Conservation (phyloP, 371 early-diverging fungal genomes). For the Actinomucor elegans region DNA sequence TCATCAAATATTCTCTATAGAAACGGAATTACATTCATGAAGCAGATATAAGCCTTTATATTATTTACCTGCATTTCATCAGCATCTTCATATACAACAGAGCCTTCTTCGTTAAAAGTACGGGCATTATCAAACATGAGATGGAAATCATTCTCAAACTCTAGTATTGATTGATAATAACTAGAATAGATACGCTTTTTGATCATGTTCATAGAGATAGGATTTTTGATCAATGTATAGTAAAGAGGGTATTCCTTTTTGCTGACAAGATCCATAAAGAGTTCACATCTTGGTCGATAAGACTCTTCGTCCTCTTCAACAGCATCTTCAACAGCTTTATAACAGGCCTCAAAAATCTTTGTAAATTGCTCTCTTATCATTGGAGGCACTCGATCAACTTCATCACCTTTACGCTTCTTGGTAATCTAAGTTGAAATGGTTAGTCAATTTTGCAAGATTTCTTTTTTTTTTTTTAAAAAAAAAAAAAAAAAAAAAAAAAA, state of each 20-base stretch:
- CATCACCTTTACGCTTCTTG: neutral
- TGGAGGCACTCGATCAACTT: constrained; percentile 33
- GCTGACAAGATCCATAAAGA: constrained; percentile 78
- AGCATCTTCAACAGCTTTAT: constrained; percentile 54
- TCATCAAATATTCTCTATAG: constrained; percentile 10
- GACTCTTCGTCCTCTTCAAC: constrained; percentile 51
- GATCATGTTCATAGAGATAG: constrained; percentile 79
- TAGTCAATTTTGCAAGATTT: too few species aligned
- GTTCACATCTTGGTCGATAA: constrained; percentile 53
- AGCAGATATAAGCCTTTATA: neutral
- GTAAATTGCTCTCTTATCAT: constrained; percentile 51
- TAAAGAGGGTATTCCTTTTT: constrained; percentile 81
- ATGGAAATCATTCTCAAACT: constrained; percentile 62
- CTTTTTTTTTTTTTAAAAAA: too few species aligned
- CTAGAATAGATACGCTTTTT: constrained; percentile 58
- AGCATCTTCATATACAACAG: constrained; percentile 80
- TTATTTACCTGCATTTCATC: constrained; percentile 45
- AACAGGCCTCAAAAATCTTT: constrained; percentile 48
- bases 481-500: neutral
- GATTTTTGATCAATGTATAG: constrained; percentile 81
- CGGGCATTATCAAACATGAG: constrained; percentile 83
- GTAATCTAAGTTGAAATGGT: too few species aligned
- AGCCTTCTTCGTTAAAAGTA: constrained; percentile 77
- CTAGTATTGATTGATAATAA: constrained; percentile 50
- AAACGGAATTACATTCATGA: neutral